Evolutionary conservation across 2,329 filamentous ascomycete genomes (phyloP).

Genomic region (Aspergillus piperis): DNA sequence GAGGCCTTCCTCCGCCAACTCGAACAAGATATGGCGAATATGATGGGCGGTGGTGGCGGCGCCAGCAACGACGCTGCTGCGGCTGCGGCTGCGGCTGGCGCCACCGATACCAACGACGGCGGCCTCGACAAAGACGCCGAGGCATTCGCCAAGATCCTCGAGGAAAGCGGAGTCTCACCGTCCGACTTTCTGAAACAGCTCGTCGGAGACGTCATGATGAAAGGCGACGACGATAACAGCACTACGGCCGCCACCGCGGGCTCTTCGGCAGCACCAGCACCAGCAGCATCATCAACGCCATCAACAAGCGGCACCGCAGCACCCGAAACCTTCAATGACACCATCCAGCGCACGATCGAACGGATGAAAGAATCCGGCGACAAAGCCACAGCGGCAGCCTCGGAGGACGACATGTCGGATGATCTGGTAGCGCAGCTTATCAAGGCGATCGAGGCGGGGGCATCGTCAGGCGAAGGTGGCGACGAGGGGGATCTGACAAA

Average conservation of each 20-base stretch:
- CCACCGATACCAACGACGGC: conserved; percentile 23
- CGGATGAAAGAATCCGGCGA: conserved; percentile 90
- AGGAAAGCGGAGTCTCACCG: conserved; percentile 36
- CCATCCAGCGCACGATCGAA: conserved; percentile 91
- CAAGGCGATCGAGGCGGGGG: conserved; percentile 76
- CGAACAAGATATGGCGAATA: conserved; percentile 84
- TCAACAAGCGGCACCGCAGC: conserved; percentile 28
- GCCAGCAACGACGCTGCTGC: background rate
- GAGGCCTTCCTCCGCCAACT: conserved; percentile 74
- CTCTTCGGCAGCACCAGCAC: conserved; percentile 11
- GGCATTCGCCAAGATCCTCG: conserved; percentile 38
- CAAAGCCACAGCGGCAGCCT: conserved; percentile 75
- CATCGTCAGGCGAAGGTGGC: conserved; percentile 50
- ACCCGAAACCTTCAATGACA: conserved; percentile 82
- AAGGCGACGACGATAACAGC: conserved; percentile 15
- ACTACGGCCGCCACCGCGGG: conserved; percentile 26
- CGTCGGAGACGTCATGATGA: conserved; percentile 37
- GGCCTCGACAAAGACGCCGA: conserved; percentile 37
- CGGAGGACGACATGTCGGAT: conserved; percentile 65
- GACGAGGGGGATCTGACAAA: conserved; percentile 87
- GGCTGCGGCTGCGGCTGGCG: conserved; percentile 25
- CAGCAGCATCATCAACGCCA: conserved; percentile 13
- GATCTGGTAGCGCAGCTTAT: conserved; percentile 91
- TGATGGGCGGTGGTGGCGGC: conserved; percentile 57
- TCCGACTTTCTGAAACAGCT: conserved; percentile 40